Evolutionary conservation across 495 filamentous ascomycete genomes (phyloP), one percentile per base, ranked within the genome.

Genomic region (Trypethelium eluteriae): DNA sequence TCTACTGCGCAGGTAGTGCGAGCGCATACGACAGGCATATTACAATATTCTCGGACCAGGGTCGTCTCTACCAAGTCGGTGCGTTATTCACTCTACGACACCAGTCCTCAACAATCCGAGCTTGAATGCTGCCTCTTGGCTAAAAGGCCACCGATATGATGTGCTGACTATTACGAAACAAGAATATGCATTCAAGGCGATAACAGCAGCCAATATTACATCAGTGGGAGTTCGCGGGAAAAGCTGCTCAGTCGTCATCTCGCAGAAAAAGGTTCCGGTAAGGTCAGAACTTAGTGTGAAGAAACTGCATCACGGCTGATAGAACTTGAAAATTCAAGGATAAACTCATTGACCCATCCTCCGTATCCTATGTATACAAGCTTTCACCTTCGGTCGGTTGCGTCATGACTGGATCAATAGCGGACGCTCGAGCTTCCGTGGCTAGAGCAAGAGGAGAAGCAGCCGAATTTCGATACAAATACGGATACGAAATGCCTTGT

Each of bases 171-270:
- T 34, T 63, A 7, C 35, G 62, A 47, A n/a, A 38, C 12, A 71
- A 98, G 94, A 98, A 85, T 98, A 98, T 96, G 94, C 94, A 65
- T 98, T 98, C 87, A 98, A 98, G 81, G 94, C 94, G 49, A 98
- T 98, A 79, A 98, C 93, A 70, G 92, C 94, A 62, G 94, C 94
- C 57, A 98, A 98, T 77, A 98, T 98, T 77, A 98, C 94, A 78
- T 94, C 94, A 67, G 86, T 98, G 76, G 95, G 94, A 68, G 86
- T 98, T 68, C 84, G 92, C 77, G 94, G 94, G 75, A 98, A 98
- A 82, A 85, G 91, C 80, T 98, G 93, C 76, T 93, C 95, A 12
- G 94, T 98, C 34, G 91, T 98, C 18, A 81, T 98, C 72, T 97
- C 94, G 62, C 94, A 98, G 82, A 98, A 98, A 86, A 98, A 98